Evolutionary conservation across 495 filamentous ascomycete species (phyloP).

Genomic region (Tuber umbilicatum): DNA sequence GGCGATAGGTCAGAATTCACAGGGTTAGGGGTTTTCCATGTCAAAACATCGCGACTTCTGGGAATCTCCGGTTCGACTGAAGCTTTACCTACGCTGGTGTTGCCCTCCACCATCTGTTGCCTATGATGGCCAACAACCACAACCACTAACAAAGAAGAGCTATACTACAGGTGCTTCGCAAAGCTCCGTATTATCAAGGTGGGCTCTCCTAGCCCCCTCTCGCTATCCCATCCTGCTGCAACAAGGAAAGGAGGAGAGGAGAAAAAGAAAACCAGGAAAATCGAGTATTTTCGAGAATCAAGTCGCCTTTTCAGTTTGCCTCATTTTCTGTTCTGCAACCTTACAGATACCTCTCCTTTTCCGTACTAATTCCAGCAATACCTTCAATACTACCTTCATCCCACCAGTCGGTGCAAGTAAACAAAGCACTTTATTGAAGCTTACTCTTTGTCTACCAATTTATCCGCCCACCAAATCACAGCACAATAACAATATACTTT

Average conservation of each 20-base stretch:
- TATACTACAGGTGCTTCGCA: not conserved
- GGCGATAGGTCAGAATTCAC: not conserved
- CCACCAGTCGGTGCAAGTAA: not conserved
- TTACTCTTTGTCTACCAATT: not conserved
- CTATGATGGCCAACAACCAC: not conserved
- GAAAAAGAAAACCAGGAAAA: not conserved
- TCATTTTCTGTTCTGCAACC: not conserved
- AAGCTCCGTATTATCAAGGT: not conserved
- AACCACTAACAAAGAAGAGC: not conserved
- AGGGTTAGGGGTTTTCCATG: not conserved
- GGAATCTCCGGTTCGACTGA: not conserved
- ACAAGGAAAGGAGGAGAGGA: not conserved
- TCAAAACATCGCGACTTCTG: constrained; percentile 6
- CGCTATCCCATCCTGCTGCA: not conserved
- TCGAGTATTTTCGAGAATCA: not conserved
- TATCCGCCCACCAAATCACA: not conserved
- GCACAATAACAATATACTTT: not conserved
- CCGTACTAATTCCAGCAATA: not conserved
- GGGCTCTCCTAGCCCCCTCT: not conserved
- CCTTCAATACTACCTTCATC: not conserved
- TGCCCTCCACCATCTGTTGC: not conserved
- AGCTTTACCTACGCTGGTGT: not conserved
- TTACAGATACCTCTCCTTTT: not conserved
- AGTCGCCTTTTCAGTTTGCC: not conserved
- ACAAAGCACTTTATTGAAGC: not conserved